Percentiles rank a stretch among this genome's conserved stretches.
phyloP scores from a whole-genome alignment of 805 yeast genomes.

The Geotrichum ghanense region DNA sequence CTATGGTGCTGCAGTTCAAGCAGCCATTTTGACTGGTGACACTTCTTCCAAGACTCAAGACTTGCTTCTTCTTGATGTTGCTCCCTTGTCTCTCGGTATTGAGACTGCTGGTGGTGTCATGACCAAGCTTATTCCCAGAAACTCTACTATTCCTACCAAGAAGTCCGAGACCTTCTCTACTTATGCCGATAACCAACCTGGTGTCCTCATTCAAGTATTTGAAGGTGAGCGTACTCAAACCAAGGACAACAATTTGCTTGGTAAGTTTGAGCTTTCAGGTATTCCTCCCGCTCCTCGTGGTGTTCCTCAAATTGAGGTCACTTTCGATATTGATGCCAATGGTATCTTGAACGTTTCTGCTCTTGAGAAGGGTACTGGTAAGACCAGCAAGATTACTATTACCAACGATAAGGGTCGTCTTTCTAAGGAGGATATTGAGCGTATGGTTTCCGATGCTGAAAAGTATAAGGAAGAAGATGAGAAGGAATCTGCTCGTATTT shows the following conservation, averaged over 20 bases:
- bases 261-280: constrained; percentile 89
- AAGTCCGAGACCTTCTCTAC: constrained; percentile 92
- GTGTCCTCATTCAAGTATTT: constrained; percentile 88
- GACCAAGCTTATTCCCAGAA: constrained; percentile 94
- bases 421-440: constrained; percentile 90
- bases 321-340: constrained; percentile 89
- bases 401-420: constrained; percentile 97
- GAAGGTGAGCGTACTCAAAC: constrained; percentile 96
- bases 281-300: constrained; percentile 98
- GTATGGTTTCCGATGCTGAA: constrained; percentile 95
- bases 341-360: constrained; percentile 93
- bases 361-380: constrained; percentile 94
- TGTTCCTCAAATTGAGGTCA: constrained; percentile 92
- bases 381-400: constrained; percentile 87
- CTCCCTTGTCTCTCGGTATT: constrained; percentile 91
- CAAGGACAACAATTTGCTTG: constrained; percentile 84
- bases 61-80: constrained; percentile 83
- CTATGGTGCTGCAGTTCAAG: constrained; percentile 97
- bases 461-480: constrained; percentile 93
- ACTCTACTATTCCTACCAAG: constrained; percentile 91
- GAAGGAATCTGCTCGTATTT: constrained; percentile 80
- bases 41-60: constrained; percentile 91
- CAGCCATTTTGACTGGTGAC: constrained; percentile 91
- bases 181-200: constrained; percentile 92
- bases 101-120: constrained; percentile 98